Percentiles rank a stretch among this genome's conserved stretches.
Evolutionary conservation across 1,284 basidiomycete genomes (phyloP).

Genomic region (Phylloboletellus chloephorus): DNA sequence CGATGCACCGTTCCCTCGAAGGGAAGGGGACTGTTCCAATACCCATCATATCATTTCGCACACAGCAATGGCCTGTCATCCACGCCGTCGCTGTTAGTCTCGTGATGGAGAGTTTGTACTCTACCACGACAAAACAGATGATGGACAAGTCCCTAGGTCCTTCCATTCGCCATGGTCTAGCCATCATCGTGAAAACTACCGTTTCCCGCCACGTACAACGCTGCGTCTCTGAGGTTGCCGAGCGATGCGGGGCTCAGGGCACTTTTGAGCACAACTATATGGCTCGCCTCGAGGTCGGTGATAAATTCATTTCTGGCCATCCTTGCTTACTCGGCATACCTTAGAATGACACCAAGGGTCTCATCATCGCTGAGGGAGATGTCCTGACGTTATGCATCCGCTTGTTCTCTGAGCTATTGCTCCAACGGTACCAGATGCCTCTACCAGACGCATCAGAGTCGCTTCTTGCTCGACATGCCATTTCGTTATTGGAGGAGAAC

Average conservation of each 20-base stretch:
- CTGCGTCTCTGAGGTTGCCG: constrained; percentile 42
- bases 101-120: constrained; percentile 45
- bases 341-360: constrained; percentile 47
- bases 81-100: constrained; percentile 42
- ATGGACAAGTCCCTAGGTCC: constrained; percentile 35
- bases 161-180: constrained; percentile 43
- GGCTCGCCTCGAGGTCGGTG: constrained; percentile 43
- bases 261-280: constrained; percentile 52
- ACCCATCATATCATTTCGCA: constrained; percentile 52
- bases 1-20: constrained; percentile 43
- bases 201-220: constrained; percentile 46
- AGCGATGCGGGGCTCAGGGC: constrained; percentile 53
- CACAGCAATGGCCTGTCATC: constrained; percentile 49
- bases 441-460: constrained; percentile 39
- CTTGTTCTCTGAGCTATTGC: constrained; percentile 47
- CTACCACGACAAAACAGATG: constrained; percentile 31
- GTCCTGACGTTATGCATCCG: constrained; percentile 48
- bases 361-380: constrained; percentile 52
- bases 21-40: constrained; percentile 36
- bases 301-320: not conserved
- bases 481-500: constrained; percentile 41
- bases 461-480: constrained; percentile 42
- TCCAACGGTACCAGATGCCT: constrained; percentile 40
- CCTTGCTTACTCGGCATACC: constrained; percentile 11
- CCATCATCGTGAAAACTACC: constrained; percentile 48